Base-by-base conservation (phyloP, 345 rosid species). In the Gossypium turneri region DNA sequence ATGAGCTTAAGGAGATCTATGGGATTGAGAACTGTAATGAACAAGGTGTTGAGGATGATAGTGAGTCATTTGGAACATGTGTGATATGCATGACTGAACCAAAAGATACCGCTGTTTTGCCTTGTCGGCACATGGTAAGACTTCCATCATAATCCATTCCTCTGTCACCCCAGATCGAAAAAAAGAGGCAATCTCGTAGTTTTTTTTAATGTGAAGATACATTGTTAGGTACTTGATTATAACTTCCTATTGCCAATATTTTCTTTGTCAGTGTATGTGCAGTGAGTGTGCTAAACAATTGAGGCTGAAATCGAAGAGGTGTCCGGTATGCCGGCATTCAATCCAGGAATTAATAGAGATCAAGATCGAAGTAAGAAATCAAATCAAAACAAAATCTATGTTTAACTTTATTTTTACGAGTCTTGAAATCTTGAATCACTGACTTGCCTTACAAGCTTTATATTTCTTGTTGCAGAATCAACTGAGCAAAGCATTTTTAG, bases 271-370 rank as follows among this genome's bases (percentile, higher is more conserved):
- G 97, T 91, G 94, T 74, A 82, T 93, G 87, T 91, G 97, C 83
- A 83, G 90, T 19, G 90, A 59, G 12, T 59, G 86, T 76, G 97
- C 97, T 38, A 92, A 87, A 82, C 87, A 70, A 68, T 79, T 94
- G 88, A 85, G 89, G 80, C 84, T 86, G 76, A 93, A 81, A 78
- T 86, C 98, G 61, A 90, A 88, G 75, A 92, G 85, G 76, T 92
- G 97, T 79, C 97, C 97, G 4, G 86, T 90, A 57, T 94, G 98
- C 79, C 88, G 97, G 20, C 90, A 94, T 58, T 87, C 88, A 17
- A 92, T 92, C 38, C 81, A 80, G 27, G 86, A 86, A 80, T 91
- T 92, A 72, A 84, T 90, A 70, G 86, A 88, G 91, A 89, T 90
- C 87, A 92, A 89, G 83, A 81, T 88, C 76, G 82, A 75, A 29